phyloP scores from a whole-genome alignment of 2,329 filamentous ascomycete genomes.

The Fusarium tanahbumbuense region DNA sequence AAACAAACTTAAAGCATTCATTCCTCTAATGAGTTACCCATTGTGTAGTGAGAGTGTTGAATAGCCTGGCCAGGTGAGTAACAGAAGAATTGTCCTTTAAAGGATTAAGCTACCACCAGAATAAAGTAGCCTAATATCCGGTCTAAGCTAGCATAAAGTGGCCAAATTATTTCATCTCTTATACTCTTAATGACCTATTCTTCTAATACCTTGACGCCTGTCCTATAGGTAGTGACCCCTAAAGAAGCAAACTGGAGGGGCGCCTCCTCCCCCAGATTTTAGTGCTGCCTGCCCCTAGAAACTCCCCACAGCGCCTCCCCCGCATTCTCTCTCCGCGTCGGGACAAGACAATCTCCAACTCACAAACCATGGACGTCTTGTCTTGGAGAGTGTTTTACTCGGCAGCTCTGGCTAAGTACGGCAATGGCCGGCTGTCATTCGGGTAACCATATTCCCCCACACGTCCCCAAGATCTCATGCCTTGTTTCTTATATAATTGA shows the following conservation, averaged over 20 bases:
- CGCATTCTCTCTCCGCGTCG: slow-evolving; percentile 23
- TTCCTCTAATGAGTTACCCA: not conserved
- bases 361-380: not conserved
- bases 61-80: not conserved
- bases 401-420: slow-evolving; percentile 48
- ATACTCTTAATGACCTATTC: not conserved
- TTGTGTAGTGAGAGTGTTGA: not conserved
- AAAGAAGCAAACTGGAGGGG: not conserved
- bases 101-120: not conserved
- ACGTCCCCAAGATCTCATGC: slow-evolving; percentile 5
- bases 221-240: not conserved
- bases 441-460: slow-evolving; percentile 40
- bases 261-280: slow-evolving; percentile 24
- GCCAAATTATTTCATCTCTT: not conserved
- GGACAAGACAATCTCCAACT: slow-evolving; percentile 19
- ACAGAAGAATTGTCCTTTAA: not conserved
- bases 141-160: not conserved
- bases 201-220: not conserved
- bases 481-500: not conserved
- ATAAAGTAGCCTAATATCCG: not conserved
- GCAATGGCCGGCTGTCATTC: slow-evolving; percentile 53
- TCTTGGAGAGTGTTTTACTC: slow-evolving; percentile 11
- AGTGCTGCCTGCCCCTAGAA: slow-evolving; percentile 11
- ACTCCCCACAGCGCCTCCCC: slow-evolving; percentile 30
- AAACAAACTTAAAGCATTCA: slow-evolving; percentile 14